phyloP scores from a whole-genome alignment of 768 basidiomycete species.

The Panaeolus cyanescens region DNA sequence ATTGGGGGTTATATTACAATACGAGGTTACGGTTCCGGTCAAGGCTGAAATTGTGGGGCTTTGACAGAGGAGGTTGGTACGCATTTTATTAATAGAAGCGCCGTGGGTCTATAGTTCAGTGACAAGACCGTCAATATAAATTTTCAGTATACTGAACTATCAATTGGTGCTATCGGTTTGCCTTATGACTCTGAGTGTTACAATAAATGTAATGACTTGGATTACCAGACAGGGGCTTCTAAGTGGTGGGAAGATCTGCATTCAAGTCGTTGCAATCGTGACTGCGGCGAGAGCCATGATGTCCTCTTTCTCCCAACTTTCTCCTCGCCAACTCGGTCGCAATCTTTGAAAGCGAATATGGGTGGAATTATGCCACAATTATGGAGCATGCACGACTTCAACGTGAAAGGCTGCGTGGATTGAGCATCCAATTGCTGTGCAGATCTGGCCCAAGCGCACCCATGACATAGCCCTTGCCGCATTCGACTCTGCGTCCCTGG shows the following conservation, averaged over 20 bases:
- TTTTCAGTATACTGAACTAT: too few relatives aligned
- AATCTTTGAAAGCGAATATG: too few relatives aligned
- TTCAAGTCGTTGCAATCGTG: too few relatives aligned
- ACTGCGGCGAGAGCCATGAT: neutral
- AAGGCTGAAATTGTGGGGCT: constrained; percentile 21
- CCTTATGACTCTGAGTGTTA: too few relatives aligned
- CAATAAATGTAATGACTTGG: too few relatives aligned
- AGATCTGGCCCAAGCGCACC: neutral
- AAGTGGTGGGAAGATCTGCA: too few relatives aligned
- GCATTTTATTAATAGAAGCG: too few relatives aligned
- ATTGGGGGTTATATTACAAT: constrained; percentile 30
- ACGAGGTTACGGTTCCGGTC: constrained; percentile 33
- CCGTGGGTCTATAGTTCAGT: too few relatives aligned
- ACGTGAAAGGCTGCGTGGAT: neutral
- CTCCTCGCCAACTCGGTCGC: neutral
- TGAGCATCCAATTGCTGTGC: neutral
- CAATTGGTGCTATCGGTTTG: too few relatives aligned
- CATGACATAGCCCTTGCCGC: neutral
- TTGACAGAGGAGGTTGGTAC: neutral
- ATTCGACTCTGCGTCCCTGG: neutral
- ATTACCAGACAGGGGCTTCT: too few relatives aligned
- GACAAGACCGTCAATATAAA: too few relatives aligned
- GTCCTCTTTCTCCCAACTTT: neutral
- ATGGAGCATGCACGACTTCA: neutral
- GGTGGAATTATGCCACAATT: neutral